Evolutionary conservation across 139 green algal genomes (phyloP).

Genomic region (Marvania coccoides): DNA sequence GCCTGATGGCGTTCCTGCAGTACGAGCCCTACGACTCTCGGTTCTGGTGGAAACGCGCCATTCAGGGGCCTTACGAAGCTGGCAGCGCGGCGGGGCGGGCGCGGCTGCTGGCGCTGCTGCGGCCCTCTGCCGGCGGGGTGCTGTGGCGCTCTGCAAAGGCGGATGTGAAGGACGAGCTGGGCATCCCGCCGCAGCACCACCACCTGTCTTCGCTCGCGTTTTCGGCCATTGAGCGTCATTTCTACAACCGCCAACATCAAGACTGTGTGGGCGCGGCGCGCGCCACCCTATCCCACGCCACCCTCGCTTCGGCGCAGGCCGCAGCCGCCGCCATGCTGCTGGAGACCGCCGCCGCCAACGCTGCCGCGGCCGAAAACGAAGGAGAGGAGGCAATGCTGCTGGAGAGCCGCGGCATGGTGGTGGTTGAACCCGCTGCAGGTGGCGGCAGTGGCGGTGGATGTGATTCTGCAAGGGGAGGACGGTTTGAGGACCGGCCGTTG

Average conservation of each 20-base stretch:
- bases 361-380: background rate
- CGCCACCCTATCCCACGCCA: slow-evolving; percentile 26
- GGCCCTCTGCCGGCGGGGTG: slow-evolving; percentile 50
- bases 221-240: slow-evolving; percentile 77
- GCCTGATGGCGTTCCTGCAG: slow-evolving; percentile 78
- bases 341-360: background rate
- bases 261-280: slow-evolving; percentile 42
- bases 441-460: background rate
- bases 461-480: background rate
- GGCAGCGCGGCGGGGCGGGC: slow-evolving; percentile 6
- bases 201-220: slow-evolving; percentile 53
- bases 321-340: background rate
- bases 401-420: background rate
- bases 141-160: slow-evolving; percentile 81
- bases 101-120: slow-evolving; percentile 37
- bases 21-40: slow-evolving; percentile 34
- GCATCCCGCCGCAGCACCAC: slow-evolving; percentile 59
- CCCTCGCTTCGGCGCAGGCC: slow-evolving; percentile 1
- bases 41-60: slow-evolving; percentile 49
- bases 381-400: background rate
- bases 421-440: slow-evolving; percentile 2
- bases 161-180: slow-evolving; percentile 74
- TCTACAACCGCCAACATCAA: slow-evolving; percentile 72
- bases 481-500: slow-evolving; percentile 30
- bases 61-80: slow-evolving; percentile 49